These are phyloP conservation scores for Paramyrothecium sp. DNA, from an alignment of 2,329 filamentous ascomycete species.

Conservation along the genomic window DNA sequence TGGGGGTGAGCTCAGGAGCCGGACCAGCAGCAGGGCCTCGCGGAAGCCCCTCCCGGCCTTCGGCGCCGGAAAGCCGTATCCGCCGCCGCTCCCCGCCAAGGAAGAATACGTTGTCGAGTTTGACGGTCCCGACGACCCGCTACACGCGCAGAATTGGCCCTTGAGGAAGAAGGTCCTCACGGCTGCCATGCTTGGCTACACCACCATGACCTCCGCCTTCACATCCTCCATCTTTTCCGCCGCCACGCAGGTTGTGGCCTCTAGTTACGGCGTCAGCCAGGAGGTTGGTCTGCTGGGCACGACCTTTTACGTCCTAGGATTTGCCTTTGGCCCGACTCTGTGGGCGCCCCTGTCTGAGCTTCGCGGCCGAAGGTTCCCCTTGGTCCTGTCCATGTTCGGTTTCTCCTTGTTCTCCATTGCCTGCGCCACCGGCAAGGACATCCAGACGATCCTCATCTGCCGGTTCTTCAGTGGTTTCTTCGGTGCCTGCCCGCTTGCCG, in stretches of 20 bases:
- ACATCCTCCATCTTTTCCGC: slow-evolving; percentile 74
- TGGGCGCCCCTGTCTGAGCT: slow-evolving; percentile 75
- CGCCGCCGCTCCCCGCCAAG: slow-evolving; percentile 64
- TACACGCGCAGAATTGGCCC: slow-evolving; percentile 88
- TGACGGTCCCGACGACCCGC: slow-evolving; percentile 76
- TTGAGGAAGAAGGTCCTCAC: slow-evolving; percentile 73
- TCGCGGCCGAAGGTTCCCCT: slow-evolving; percentile 62
- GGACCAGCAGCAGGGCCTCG: slow-evolving; percentile 44
- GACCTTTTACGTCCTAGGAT: slow-evolving; percentile 69
- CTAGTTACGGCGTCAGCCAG: slow-evolving; percentile 56
- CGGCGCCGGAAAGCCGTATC: slow-evolving; percentile 72
- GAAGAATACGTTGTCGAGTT: slow-evolving; percentile 85
- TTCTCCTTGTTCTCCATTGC: slow-evolving; percentile 69
- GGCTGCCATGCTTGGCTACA: slow-evolving; percentile 68
- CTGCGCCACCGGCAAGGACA: slow-evolving; percentile 63
- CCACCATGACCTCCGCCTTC: slow-evolving; percentile 70
- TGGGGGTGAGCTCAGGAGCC: slow-evolving; percentile 27
- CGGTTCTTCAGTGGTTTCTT: slow-evolving; percentile 75
- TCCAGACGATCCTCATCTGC: slow-evolving; percentile 68
- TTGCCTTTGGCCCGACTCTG: slow-evolving; percentile 69
- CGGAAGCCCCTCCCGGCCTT: slow-evolving; percentile 64
- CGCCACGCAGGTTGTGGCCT: slow-evolving; percentile 56
- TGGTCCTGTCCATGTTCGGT: slow-evolving; percentile 62
- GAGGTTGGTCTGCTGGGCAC: slow-evolving; percentile 66
- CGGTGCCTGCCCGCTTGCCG: slow-evolving; percentile 65